Conservation (phyloP, 495 filamentous ascomycete species). For the Barbatosphaeria neglecta region DNA sequence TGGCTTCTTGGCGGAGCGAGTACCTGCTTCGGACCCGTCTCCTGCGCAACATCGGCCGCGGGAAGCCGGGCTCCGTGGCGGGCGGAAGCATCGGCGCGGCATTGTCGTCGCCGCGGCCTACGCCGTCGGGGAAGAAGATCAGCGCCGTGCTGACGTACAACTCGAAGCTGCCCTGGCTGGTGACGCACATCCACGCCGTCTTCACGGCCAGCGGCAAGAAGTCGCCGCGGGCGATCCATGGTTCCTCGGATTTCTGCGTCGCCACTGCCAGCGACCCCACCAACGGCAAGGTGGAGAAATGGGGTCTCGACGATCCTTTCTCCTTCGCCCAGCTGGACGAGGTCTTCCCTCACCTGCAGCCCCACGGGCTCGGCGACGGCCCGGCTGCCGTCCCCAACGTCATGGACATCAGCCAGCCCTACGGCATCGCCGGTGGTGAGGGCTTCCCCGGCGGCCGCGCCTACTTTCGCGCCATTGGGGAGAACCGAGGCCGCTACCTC, state of each 20-base stretch:
- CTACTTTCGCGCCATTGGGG: slow-evolving; percentile 63
- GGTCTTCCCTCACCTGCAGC: slow-evolving; percentile 56
- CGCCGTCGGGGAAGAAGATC: slow-evolving; percentile 45
- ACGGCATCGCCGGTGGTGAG: slow-evolving; percentile 76
- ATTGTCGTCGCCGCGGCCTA: slow-evolving; percentile 16
- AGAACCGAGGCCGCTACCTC: slow-evolving; percentile 69
- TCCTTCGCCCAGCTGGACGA: slow-evolving; percentile 67
- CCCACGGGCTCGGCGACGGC: slow-evolving; percentile 68
- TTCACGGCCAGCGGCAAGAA: slow-evolving; percentile 62
- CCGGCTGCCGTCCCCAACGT: slow-evolving; percentile 66
- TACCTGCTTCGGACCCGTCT: slow-evolving; percentile 81
- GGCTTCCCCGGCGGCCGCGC: slow-evolving; percentile 67
- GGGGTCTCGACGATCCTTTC: slow-evolving; percentile 67
- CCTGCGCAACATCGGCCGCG: slow-evolving; percentile 64
- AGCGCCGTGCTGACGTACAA: slow-evolving; percentile 61
- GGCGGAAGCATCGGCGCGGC: slow-evolving; percentile 24
- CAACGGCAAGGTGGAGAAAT: slow-evolving; percentile 66
- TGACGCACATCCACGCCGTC: slow-evolving; percentile 64
- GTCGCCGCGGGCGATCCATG: slow-evolving; percentile 68
- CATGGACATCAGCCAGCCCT: slow-evolving; percentile 79
- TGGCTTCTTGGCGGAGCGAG: slow-evolving; percentile 85
- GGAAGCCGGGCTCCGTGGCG: slow-evolving; percentile 42
- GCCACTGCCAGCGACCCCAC: slow-evolving; percentile 67
- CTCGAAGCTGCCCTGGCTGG: slow-evolving; percentile 59
- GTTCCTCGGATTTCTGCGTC: slow-evolving; percentile 60